Evolutionary conservation across 2,329 filamentous ascomycete genomes (phyloP).

Genomic region (Pezicula carpinea): DNA sequence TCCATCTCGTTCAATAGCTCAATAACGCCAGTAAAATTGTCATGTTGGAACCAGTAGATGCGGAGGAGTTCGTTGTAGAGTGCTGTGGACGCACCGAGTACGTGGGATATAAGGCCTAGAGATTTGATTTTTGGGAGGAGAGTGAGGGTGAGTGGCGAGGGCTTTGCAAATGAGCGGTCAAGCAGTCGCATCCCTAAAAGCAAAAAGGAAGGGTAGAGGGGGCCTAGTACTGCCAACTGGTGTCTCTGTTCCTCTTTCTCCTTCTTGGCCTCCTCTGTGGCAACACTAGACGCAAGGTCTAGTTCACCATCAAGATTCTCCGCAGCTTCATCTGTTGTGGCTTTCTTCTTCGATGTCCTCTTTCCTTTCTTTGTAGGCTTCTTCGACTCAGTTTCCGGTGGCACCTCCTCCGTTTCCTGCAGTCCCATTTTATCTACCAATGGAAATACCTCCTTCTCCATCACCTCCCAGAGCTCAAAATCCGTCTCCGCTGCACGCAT

Average conservation of each 20-base stretch:
- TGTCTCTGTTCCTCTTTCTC: not conserved
- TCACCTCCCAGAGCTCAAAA: constrained; percentile 58
- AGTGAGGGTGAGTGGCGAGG: constrained; percentile 55
- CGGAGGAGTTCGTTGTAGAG: constrained; percentile 65
- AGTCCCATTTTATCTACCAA: constrained; percentile 54
- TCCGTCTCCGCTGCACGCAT: constrained; percentile 57
- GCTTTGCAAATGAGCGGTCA: constrained; percentile 48
- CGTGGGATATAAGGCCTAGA: constrained; percentile 64
- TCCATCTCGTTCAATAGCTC: constrained; percentile 28
- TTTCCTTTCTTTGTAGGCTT: constrained; percentile 4
- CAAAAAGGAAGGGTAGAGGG: constrained; percentile 60
- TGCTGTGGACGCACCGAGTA: constrained; percentile 64
- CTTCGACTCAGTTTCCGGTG: not conserved
- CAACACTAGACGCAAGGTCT: not conserved
- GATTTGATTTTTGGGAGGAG: constrained; percentile 64
- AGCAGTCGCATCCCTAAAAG: constrained; percentile 52
- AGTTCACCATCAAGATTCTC: not conserved
- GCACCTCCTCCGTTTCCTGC: constrained; percentile 20
- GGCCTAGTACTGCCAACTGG: constrained; percentile 51
- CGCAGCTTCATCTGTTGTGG: not conserved
- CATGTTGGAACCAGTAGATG: constrained; percentile 56
- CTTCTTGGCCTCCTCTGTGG: constrained; percentile 1
- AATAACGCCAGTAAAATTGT: constrained; percentile 37
- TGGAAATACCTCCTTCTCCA: constrained; percentile 64
- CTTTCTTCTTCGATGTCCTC: constrained; percentile 8